These are phyloP conservation scores for Ophiostoma novo-ulmi DNA, from an alignment of 2,329 filamentous ascomycete species.

Conservation along the genomic window DNA sequence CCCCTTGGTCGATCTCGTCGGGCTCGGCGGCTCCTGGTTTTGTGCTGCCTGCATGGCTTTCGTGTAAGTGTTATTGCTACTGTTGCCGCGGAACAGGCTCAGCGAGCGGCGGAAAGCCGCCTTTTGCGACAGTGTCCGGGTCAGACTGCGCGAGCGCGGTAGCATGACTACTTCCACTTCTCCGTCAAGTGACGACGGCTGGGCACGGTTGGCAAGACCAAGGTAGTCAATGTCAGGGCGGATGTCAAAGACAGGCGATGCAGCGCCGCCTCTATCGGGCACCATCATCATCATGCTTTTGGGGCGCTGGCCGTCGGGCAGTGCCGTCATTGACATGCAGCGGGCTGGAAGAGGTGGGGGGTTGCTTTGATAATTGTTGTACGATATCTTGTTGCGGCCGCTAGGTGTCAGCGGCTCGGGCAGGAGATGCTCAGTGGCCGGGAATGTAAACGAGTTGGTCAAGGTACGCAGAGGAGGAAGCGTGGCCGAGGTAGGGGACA, in stretches of 20 bases:
- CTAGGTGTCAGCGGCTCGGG: neutral
- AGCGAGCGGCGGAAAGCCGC: constrained; percentile 35
- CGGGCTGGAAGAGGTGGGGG: neutral
- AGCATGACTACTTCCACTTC: constrained; percentile 21
- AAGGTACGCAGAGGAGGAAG: neutral
- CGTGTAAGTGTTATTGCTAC: neutral
- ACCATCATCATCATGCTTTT: neutral
- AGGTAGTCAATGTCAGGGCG: constrained; percentile 55
- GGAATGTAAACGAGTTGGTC: constrained; percentile 12
- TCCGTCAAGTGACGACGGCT: neutral
- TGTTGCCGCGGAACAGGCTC: constrained; percentile 31
- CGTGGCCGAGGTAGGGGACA: neutral
- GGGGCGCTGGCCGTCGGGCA: neutral
- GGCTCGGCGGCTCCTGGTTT: neutral
- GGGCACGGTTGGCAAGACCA: constrained; percentile 39
- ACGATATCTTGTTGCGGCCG: neutral
- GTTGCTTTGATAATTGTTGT: neutral
- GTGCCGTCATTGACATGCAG: constrained; percentile 23
- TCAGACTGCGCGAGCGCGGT: constrained; percentile 31
- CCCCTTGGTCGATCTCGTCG: neutral
- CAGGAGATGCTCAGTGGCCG: neutral
- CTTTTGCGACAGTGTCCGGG: constrained; percentile 33
- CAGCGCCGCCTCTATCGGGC: neutral
- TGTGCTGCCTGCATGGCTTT: neutral
- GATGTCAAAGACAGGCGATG: constrained; percentile 37